These are phyloP conservation scores for Dioscorea alata DNA, from an alignment of 106 monocot species.

Conservation along the genomic window DNA sequence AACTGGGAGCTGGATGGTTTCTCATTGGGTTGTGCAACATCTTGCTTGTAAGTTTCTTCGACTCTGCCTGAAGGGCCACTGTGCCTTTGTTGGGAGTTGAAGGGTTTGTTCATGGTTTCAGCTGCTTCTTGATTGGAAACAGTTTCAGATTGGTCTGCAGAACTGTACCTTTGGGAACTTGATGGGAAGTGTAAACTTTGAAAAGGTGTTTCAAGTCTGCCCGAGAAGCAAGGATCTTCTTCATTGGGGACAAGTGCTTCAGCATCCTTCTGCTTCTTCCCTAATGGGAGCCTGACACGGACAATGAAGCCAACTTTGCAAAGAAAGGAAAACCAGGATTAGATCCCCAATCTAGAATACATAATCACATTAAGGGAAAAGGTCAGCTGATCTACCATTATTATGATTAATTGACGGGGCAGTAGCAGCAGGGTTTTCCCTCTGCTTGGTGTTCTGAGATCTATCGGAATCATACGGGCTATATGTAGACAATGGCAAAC, in stretches of 20 bases:
- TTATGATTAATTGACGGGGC: constrained; percentile 3
- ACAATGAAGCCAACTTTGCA: constrained; percentile 21
- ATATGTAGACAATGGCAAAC: constrained; percentile 10
- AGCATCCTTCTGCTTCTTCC: not conserved
- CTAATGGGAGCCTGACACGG: constrained; percentile 38
- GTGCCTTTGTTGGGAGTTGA: too few species aligned
- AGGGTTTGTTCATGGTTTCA: too few species aligned
- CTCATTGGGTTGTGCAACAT: too few species aligned
- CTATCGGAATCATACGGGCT: constrained; percentile 36
- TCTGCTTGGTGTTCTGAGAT: constrained; percentile 59
- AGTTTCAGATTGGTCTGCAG: not conserved
- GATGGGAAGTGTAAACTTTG: not conserved
- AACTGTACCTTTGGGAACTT: not conserved
- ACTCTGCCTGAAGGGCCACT: too few species aligned
- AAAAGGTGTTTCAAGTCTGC: constrained; percentile 7
- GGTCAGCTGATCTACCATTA: constrained; percentile 16
- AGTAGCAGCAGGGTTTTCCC: constrained; percentile 11
- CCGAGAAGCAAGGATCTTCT: constrained; percentile 37
- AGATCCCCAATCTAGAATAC: not conserved
- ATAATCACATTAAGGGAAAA: not conserved
- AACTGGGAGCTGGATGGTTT: too few species aligned
- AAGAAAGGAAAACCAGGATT: not conserved
- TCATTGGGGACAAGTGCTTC: constrained; percentile 6
- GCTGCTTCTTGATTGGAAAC: too few species aligned
- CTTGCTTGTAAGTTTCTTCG: too few species aligned